Evolutionary conservation across 139 green algal species (phyloP).

Genomic region (Auxenochlorella pyrenoidosa): DNA sequence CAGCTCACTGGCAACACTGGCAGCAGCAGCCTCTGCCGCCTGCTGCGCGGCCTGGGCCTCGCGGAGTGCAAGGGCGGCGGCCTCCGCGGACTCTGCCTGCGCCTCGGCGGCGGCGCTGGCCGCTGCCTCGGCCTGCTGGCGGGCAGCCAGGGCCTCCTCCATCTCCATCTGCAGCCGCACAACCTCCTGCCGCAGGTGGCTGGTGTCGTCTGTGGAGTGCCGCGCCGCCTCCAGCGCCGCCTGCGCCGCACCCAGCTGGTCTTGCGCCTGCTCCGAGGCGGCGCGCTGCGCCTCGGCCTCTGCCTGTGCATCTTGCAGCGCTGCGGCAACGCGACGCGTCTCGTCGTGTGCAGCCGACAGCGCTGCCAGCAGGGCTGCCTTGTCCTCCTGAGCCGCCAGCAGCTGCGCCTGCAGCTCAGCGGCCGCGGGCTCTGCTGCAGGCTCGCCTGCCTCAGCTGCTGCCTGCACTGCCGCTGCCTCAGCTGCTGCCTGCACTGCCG

Average conservation of each 20-base stretch:
- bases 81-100: background rate
- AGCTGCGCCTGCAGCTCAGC: background rate
- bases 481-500: background rate
- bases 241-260: background rate
- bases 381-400: background rate
- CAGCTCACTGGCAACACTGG: background rate
- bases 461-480: background rate
- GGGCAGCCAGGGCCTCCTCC: background rate
- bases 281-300: background rate
- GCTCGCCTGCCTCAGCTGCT: background rate
- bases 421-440: background rate
- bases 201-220: background rate
- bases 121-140: background rate
- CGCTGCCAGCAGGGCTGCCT: background rate
- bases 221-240: background rate
- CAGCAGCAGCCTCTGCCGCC: background rate
- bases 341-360: background rate
- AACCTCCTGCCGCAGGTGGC: background rate
- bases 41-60: background rate
- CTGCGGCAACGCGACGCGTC: background rate
- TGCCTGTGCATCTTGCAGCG: background rate
- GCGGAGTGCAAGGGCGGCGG: background rate
- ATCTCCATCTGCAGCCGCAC: conserved; percentile 16
- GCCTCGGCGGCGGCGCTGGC: background rate
- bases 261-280: background rate